Conservation (phyloP, 495 filamentous ascomycete genomes). For the Penicillium alfredii region DNA sequence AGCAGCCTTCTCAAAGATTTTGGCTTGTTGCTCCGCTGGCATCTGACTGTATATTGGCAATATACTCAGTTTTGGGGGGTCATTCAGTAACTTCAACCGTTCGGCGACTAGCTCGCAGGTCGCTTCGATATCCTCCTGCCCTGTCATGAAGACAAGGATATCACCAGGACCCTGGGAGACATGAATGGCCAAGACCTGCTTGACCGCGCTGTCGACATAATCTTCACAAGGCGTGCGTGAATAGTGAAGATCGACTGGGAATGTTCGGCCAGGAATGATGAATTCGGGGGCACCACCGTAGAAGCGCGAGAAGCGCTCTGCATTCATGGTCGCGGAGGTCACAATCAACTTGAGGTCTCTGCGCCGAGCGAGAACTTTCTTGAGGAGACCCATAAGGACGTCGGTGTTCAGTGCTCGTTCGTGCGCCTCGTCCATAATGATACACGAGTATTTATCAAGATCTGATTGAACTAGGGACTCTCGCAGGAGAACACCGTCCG, state of each 20-base stretch:
- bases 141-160: slow-evolving; percentile 99
- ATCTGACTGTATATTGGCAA: slow-evolving; percentile 99
- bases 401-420: slow-evolving; percentile 96
- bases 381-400: slow-evolving; percentile 94
- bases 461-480: slow-evolving; percentile 89
- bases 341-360: slow-evolving; percentile 95
- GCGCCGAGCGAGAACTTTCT: slow-evolving; percentile 86
- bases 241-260: slow-evolving; percentile 95
- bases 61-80: slow-evolving; percentile 90
- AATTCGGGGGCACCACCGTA: slow-evolving; percentile 98
- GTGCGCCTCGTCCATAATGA: slow-evolving; percentile 99
- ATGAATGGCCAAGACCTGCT: slow-evolving; percentile 95
- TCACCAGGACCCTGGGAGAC: slow-evolving; percentile 88
- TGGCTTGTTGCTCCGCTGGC: slow-evolving; percentile 96
- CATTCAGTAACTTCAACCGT: slow-evolving; percentile 82
- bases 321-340: slow-evolving; percentile 98
- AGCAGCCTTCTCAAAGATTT: slow-evolving; percentile 88
- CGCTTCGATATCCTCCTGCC: slow-evolving; percentile 96
- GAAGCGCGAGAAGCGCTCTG: slow-evolving; percentile 92
- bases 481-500: slow-evolving; percentile 89
- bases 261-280: slow-evolving; percentile 92
- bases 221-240: slow-evolving; percentile 94
- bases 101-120: slow-evolving; percentile 93
- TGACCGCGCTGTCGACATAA: slow-evolving; percentile 94
- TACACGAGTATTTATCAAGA: slow-evolving; percentile 93